Percentiles rank a stretch among this genome's conserved stretches.
Conservation (phyloP, 1,139 yeast species). For the Ogataea hybrid region DNA sequence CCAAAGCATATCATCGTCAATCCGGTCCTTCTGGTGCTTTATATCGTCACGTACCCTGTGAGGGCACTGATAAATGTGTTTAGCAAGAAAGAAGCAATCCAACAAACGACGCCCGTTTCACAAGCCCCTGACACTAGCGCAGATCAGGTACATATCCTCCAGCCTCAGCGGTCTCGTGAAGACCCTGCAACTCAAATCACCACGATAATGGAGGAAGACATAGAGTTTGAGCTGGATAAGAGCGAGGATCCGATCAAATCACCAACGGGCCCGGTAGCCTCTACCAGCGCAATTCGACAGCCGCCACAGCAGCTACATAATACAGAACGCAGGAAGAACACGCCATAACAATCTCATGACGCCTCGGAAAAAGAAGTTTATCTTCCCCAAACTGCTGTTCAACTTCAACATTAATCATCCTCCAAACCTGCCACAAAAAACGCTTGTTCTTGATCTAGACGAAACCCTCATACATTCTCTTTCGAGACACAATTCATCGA, state of each 20-base stretch:
- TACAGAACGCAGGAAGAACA: conserved; percentile 3
- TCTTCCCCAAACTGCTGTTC: conserved; percentile 41
- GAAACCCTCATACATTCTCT: conserved; percentile 92
- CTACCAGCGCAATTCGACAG: conserved; percentile 2
- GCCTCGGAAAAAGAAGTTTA: conserved; percentile 31
- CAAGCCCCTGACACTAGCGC: background rate
- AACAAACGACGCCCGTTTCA: background rate
- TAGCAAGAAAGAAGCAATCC: background rate
- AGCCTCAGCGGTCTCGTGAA: conserved; percentile 1
- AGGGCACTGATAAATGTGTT: conserved; percentile 32
- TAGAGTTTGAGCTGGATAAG: conserved; percentile 37
- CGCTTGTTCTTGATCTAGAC: conserved; percentile 83
- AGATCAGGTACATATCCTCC: background rate
- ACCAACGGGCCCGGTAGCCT: conserved; percentile 39
- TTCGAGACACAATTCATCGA: conserved; percentile 55
- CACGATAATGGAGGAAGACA: conserved; percentile 35
- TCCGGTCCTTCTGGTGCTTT: conserved; percentile 46
- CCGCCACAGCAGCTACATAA: conserved; percentile 10
- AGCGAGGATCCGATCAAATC: conserved; percentile 49
- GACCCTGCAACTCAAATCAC: conserved; percentile 18
- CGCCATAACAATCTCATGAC: conserved; percentile 3
- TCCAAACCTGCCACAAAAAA: conserved; percentile 54
- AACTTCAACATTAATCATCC: conserved; percentile 39
- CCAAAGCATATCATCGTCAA: conserved; percentile 43
- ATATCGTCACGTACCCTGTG: conserved; percentile 48